Evolutionary conservation across 768 basidiomycete species (phyloP), one percentile per base, ranked within the genome.

Genomic region (Cubamyces sp.): DNA sequence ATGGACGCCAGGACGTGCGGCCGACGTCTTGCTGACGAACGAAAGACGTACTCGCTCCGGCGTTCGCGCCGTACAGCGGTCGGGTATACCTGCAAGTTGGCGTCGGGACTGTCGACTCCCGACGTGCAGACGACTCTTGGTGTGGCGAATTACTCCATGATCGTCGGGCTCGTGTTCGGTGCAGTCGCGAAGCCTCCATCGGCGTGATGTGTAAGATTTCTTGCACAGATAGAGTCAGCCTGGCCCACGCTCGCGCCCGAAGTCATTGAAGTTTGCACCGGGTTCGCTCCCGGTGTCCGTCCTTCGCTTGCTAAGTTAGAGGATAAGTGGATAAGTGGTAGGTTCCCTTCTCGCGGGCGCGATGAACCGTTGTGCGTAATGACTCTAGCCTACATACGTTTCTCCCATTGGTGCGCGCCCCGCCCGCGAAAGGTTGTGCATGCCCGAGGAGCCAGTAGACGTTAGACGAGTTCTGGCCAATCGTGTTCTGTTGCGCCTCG

Each of bases 381-480:
- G 34, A 34, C 34, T 34, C 11, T 6, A 21, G 45, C 19, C 15
- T n/a, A 21, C 19, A 7, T 21, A 34, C 23, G 25, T 19, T 18
- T 25, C n/a, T 54, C 53, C 41, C 53, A 54, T 54, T 54, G 26
- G 53, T 26, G 53, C 23, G 25, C 25, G 19, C 45, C 8, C 9
- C 48, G 48, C 48, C 25, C 6, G 28, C 14, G 48, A 5, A 5
- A 11, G 14, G 51, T 14, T 16, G 28, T 23, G 45, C 25, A 19
- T 8, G 21, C 30, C 42, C 21, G 43, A 23, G 30, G 25, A 34
- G 34, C n/a, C 57, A 28, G 28, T 45, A 51, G 37, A 42, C 57
- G 50, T 51, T 59, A 59, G 49, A 43, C 57, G 57, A 25, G 49
- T 15, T 28, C 18, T 19, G 40, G 3, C 49, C 57, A 59, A 59